Evolutionary conservation across 1,139 yeast species (phyloP), one percentile per base, ranked within the genome.

Genomic region (Entelexis sorbosivorans): DNA sequence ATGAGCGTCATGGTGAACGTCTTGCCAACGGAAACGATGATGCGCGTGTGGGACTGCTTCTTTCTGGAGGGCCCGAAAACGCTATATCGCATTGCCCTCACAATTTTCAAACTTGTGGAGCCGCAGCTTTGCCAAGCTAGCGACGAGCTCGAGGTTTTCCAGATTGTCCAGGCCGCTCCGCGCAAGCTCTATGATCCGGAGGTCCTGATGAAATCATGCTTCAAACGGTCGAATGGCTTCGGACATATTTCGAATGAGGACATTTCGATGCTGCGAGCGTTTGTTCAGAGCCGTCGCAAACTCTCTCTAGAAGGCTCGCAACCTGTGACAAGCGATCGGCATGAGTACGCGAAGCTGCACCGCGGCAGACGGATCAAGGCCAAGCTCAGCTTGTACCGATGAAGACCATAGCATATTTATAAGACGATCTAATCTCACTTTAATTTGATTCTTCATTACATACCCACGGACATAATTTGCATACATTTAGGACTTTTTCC

Each of bases 1-100:
- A 91, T 91, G 98, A 84, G 96, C 57, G 77, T 87, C 7, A 91
- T 84, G 68, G 87, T 89, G 38, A 95, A 95, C 0, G 78, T 81
- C 1, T 68, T 91, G 39, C 98, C 97, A 0, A 78, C 86, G 17
- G 97, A 91, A 63, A 79, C 94, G 0, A 82, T 86, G 11, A 70
- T 91, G 48, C 70, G 97, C 52, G 82, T 91, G 0, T 91, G 98
- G 98, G 98, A 91, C 66, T 85, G 93, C 49, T 68, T 91, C 52
- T 89, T 94, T 73, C 87, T 83, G 63, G 97, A 91, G 64, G 96
- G 88, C 22, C 82, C 95, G 1, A 87, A 86, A 63, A 78, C 93
- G 5, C 73, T 91, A 17, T 91, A 89, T 68, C 77, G 95, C 53
- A 76, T 86, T 1, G 82, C 95, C 0, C 69, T 91, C 51, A 84